Base-by-base conservation (phyloP, 306 rosid genomes). In the Biancaea sappan region DNA sequence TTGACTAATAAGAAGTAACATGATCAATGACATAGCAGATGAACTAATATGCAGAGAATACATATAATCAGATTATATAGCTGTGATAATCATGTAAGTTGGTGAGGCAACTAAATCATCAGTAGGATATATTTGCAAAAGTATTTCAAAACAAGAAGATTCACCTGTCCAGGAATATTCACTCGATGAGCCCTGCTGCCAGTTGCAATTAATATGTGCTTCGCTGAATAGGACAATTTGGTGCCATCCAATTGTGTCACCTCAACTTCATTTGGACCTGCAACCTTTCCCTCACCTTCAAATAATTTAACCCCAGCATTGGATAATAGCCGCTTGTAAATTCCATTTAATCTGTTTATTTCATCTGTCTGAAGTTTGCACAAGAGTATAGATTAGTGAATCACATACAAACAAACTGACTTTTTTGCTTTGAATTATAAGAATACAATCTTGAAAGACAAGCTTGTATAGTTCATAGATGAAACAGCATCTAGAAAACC, bases 221-320 rank as follows among this genome's bases (percentile, higher is more conserved):
- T 91, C n/a, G 98, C 97, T 38, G 97, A 83, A 80, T 85, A 94
- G 63, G 93, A 81, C 84, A 94, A 67, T 80, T 91, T 94, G 76
- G 98, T 94, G 72, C 97, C 97, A 90, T 94, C 98, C 72, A 91
- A 84, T 77, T 94, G 98, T 59, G 91, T 94, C 80, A 94, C 93
- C 89, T 91, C 96, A 81, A 94, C 97, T 77, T 94, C 98, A 82
- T 94, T 84, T 48, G 92, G 96, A 75, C 96, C 88, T 51, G 77
- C 97, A 69, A 94, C 50, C 88, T 60, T 94, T 48, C 97, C 98
- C 86, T 90, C 98, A 38, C 98, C 98, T 84, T 94, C 97, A 78
- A 78, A 91, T 75, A 81, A 79, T 87, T 94, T 91, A 48, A 88
- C 97, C 76, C 95, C 97, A 73, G 97, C 78, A 81, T 88, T 91